These are phyloP conservation scores for Elsinoe arachidis DNA, from an alignment of 2,329 filamentous ascomycete genomes.

Conservation along the genomic window DNA sequence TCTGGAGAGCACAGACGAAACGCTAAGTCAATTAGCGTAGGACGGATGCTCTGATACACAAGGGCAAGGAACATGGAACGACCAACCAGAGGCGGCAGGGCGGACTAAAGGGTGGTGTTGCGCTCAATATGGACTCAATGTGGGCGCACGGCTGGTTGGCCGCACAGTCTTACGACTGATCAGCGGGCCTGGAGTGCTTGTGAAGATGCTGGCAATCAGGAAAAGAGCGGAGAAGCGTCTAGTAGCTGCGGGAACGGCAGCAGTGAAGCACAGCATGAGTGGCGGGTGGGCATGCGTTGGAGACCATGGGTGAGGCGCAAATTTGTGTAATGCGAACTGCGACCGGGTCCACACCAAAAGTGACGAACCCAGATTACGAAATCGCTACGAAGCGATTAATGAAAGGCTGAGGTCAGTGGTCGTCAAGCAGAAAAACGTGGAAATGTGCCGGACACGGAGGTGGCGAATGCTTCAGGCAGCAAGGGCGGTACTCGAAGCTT, in stretches of 20 bases:
- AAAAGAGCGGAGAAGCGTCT: background rate
- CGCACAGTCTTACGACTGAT: background rate
- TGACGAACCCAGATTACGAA: constrained; percentile 1
- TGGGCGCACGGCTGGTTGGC: background rate
- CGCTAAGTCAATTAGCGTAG: background rate
- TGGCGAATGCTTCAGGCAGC: background rate
- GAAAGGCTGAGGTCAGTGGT: background rate
- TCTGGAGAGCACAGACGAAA: constrained; percentile 4
- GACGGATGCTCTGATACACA: background rate
- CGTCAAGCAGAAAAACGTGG: background rate
- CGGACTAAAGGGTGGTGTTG: background rate
- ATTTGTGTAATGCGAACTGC: background rate
- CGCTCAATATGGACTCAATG: background rate
- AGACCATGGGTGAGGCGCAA: background rate
- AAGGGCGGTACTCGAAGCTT: background rate
- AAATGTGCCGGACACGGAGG: constrained; percentile 5
- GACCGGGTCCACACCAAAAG: background rate
- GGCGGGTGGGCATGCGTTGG: background rate
- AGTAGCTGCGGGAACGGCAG: background rate
- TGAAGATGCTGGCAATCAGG: background rate
- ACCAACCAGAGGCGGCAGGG: background rate
- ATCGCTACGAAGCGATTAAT: background rate
- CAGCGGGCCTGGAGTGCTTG: background rate
- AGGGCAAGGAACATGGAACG: background rate
- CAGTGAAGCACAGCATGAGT: background rate